Evolutionary conservation across 2,329 filamentous ascomycete species (phyloP), one percentile per base, ranked within the genome.

Genomic region (Penicillium sp.): DNA sequence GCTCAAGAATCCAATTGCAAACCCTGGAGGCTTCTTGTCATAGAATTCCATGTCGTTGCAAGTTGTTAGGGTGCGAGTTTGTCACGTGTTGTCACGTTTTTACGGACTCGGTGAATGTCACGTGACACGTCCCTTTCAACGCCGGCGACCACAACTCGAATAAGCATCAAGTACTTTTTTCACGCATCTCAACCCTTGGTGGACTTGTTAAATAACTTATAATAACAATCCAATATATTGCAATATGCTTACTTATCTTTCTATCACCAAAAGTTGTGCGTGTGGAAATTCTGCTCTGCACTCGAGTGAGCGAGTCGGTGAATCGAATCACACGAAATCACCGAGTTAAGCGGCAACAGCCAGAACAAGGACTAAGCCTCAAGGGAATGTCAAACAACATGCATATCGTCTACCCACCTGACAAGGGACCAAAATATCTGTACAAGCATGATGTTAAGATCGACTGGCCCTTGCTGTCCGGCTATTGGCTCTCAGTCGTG

Each of bases 401-500:
- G 4, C 5, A 7, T n/a, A 20, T 24, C 31, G 9, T 46, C 29
- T 50, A 50, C 18, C 2, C 16, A 16, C 18, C 22, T 39, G 14
- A 10, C 16, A 48, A 5, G 29, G 18, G 18, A 18, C 8, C 10
- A 9, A n/a, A 52, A 20, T 43, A 24, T 29, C 26, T 43, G 22
- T 22, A 37, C 29, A 48, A 40, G 11, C 13, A 39, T 40, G 34
- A 48, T 52, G 48, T 56, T 56, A 37, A 37, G 48, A 56, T n/a
- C 20, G 34, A 22, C 26, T 18, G 35, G 18, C 22, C 26, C 9
- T 42, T n/a, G n/a, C 31, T 38, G 35, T 22, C 26, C 20, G n/a
- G 11, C 48, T 22, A 70, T 68, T 71, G 68, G 69, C 50, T 59
- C 40, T 57, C 44, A 57, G 47, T 50, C 47, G 46, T 56, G 58